phyloP scores from a whole-genome alignment of 495 filamentous ascomycete species.

The Aspergillus saccharolyticus region DNA sequence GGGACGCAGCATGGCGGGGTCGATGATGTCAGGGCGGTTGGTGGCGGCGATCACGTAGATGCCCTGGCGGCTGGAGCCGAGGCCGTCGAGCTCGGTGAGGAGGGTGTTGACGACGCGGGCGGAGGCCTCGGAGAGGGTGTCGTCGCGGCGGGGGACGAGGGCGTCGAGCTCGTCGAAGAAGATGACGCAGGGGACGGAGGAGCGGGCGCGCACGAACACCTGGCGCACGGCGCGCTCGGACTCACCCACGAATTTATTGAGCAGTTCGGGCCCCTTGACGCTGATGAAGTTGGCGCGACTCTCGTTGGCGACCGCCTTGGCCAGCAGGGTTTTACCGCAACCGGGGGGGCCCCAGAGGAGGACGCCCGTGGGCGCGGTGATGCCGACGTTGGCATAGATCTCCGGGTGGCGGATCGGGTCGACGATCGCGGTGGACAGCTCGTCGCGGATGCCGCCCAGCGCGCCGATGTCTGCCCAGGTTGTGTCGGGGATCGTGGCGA shows the following conservation, averaged over 20 bases:
- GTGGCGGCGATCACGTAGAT: constrained; percentile 96
- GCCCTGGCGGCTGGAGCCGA: constrained; percentile 67
- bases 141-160: constrained; percentile 78
- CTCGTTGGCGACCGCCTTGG: constrained; percentile 95
- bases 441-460: constrained; percentile 68
- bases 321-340: constrained; percentile 93
- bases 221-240: constrained; percentile 89
- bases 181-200: constrained; percentile 84
- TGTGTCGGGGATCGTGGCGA: constrained; percentile 94
- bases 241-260: constrained; percentile 96
- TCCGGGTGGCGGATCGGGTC: constrained; percentile 86
- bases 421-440: constrained; percentile 83
- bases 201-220: constrained; percentile 84
- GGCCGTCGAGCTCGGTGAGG: constrained; percentile 91
- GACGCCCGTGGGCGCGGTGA: constrained; percentile 83
- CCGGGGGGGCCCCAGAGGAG: constrained; percentile 96
- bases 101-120: constrained; percentile 92
- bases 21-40: constrained; percentile 93
- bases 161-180: constrained; percentile 99
- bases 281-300: constrained; percentile 96
- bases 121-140: constrained; percentile 73
- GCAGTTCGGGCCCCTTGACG: constrained; percentile 89
- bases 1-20: constrained; percentile 89
- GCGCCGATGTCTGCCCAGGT: constrained; percentile 94
- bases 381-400: constrained; percentile 73